A percentile compares a stretch with the other conserved stretches of the same genome.
phyloP scores from a whole-genome alignment of 306 rosid species.

The Cucumis hystrix region DNA sequence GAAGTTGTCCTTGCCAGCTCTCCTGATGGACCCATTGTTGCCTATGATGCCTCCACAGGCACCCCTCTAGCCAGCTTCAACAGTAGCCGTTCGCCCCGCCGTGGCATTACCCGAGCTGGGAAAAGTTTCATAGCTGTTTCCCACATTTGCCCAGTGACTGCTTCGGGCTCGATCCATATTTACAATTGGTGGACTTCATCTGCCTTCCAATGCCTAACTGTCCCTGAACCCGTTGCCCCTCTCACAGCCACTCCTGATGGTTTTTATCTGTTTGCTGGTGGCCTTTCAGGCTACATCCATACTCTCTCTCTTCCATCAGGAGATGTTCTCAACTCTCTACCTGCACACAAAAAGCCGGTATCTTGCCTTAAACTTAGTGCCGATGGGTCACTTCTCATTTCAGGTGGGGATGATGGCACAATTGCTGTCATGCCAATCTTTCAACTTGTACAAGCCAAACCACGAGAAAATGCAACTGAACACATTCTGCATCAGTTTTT shows the following conservation, averaged over 20 bases:
- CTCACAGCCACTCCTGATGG: slow-evolving; percentile 32
- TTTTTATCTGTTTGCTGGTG: slow-evolving; percentile 48
- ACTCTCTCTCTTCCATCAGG: slow-evolving; percentile 38
- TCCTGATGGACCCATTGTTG: slow-evolving; percentile 37
- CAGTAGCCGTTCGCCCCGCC: slow-evolving; percentile 32
- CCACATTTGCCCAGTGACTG: slow-evolving; percentile 40
- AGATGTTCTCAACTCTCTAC: slow-evolving; percentile 26
- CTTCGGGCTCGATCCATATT: slow-evolving; percentile 42
- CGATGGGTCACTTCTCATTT: slow-evolving; percentile 54
- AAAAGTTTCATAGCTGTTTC: slow-evolving; percentile 30
- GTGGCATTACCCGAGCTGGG: slow-evolving; percentile 30
- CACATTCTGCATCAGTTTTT: slow-evolving; percentile 19
- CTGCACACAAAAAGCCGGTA: slow-evolving; percentile 31
- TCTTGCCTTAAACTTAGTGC: slow-evolving; percentile 33
- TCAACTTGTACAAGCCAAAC: slow-evolving; percentile 18
- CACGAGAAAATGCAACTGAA: neutral
- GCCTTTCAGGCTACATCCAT: slow-evolving; percentile 43
- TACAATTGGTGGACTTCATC: slow-evolving; percentile 50
- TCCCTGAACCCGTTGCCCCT: slow-evolving; percentile 58
- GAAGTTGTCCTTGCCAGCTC: slow-evolving; percentile 59
- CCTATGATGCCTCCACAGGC: slow-evolving; percentile 37
- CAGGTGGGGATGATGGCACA: slow-evolving; percentile 62
- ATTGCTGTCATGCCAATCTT: slow-evolving; percentile 41
- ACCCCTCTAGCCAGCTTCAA: slow-evolving; percentile 20
- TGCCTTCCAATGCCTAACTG: slow-evolving; percentile 25